A percentile compares a stretch with the other conserved stretches of the same genome.
Evolutionary conservation across 2,329 filamentous ascomycete genomes (phyloP).

Genomic region (Pseudopyricularia javanii): DNA sequence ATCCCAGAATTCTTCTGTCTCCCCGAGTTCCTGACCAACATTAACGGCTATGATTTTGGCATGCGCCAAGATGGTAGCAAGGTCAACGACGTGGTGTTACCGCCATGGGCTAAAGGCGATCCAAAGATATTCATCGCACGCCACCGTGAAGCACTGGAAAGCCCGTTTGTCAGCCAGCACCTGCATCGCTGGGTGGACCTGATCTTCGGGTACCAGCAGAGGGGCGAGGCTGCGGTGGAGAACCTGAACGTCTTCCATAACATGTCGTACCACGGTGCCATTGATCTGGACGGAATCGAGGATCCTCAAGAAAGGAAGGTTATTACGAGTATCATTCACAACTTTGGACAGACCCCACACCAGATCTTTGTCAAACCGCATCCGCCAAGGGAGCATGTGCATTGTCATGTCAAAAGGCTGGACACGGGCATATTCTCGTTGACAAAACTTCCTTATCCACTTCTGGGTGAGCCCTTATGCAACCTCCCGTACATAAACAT

Average conservation of each 20-base stretch:
- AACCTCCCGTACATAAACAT: neutral
- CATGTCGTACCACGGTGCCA: conserved; percentile 87
- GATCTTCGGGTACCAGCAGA: conserved; percentile 87
- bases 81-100: conserved; percentile 80
- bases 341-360: conserved; percentile 94
- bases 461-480: conserved; percentile 41
- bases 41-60: conserved; percentile 91
- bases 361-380: conserved; percentile 84
- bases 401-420: conserved; percentile 54
- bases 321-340: conserved; percentile 93
- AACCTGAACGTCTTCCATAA: conserved; percentile 93
- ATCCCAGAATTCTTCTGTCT: conserved; percentile 97
- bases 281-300: conserved; percentile 79
- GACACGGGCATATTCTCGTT: conserved; percentile 69
- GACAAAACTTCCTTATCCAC: conserved; percentile 64
- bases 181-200: conserved; percentile 94
- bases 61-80: conserved; percentile 63
- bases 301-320: conserved; percentile 79
- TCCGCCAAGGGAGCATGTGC: conserved; percentile 57
- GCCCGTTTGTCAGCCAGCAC: conserved; percentile 78
- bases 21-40: conserved; percentile 87
- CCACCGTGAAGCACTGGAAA: conserved; percentile 90
- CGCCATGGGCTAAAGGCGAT: conserved; percentile 93
- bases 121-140: conserved; percentile 92
- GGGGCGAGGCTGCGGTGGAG: conserved; percentile 82